These are phyloP conservation scores for Haplosporangium sp. DNA, from an alignment of 371 early-diverging fungal genomes.

Conservation along the genomic window DNA sequence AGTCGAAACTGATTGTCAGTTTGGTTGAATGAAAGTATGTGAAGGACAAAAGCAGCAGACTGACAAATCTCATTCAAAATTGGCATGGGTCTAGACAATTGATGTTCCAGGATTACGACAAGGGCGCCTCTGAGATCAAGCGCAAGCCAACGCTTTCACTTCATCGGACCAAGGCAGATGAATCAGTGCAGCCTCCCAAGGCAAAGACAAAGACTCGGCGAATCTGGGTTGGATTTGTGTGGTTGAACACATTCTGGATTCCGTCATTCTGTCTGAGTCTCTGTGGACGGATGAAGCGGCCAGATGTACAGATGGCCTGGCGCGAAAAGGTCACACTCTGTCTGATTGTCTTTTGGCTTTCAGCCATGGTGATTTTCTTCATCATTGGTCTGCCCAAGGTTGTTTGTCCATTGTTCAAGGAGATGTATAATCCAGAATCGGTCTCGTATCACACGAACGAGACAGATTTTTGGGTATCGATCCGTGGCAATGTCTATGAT, in stretches of 20 bases:
- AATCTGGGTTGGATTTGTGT: constrained; percentile 83
- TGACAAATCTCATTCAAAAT: background rate
- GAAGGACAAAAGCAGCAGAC: background rate
- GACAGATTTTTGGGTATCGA: constrained; percentile 53
- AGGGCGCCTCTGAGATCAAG: constrained; percentile 34
- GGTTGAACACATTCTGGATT: constrained; percentile 87
- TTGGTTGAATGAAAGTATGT: background rate
- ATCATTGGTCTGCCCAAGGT: constrained; percentile 86
- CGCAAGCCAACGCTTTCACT: constrained; percentile 53
- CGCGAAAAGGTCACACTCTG: constrained; percentile 83
- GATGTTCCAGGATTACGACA: constrained; percentile 40
- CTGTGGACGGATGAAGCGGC: constrained; percentile 79
- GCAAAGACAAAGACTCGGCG: constrained; percentile 67
- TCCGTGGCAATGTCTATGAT: constrained; percentile 74
- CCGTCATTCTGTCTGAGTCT: constrained; percentile 71
- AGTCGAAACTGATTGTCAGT: background rate
- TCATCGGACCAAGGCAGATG: constrained; percentile 56
- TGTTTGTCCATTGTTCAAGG: constrained; percentile 78
- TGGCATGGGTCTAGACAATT: constrained; percentile 19
- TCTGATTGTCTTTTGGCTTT: constrained; percentile 77
- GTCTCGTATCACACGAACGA: constrained; percentile 58
- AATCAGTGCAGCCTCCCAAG: constrained; percentile 64
- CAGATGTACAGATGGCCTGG: constrained; percentile 82
- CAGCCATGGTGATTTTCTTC: constrained; percentile 86
- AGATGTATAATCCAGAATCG: constrained; percentile 34